These are phyloP conservation scores for Glutinoglossum americanum DNA, from an alignment of 495 filamentous ascomycete genomes.

Conservation along the genomic window DNA sequence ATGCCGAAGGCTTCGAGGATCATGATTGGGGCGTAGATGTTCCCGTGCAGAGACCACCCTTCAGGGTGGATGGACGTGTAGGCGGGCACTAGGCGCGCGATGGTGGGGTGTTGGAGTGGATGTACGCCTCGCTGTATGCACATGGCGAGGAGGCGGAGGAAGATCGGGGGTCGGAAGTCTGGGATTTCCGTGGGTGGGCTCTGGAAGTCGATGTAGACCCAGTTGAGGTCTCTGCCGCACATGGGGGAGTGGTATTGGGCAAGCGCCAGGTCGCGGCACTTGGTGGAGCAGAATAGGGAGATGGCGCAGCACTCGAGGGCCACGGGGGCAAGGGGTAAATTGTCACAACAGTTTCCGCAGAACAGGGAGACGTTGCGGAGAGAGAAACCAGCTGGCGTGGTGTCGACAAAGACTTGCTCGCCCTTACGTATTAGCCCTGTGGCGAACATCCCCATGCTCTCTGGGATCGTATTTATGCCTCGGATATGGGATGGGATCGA, in stretches of 20 bases:
- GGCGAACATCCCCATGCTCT: background rate
- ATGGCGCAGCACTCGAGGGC: constrained; percentile 40
- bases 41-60: constrained; percentile 11
- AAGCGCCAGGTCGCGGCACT: constrained; percentile 51
- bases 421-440: background rate
- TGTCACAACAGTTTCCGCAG: background rate
- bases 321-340: background rate
- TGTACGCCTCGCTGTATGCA: constrained; percentile 53
- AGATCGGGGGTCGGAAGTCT: constrained; percentile 23
- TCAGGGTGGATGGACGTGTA: constrained; percentile 32
- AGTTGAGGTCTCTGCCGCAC: constrained; percentile 66
- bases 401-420: background rate
- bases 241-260: constrained; percentile 61
- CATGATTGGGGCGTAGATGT: constrained; percentile 66
- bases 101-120: constrained; percentile 42
- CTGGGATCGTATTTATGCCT: background rate
- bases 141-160: constrained; percentile 70
- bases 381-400: background rate
- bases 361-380: too few species aligned
- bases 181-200: background rate
- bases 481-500: constrained; percentile 16
- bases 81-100: constrained; percentile 51
- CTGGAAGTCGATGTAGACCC: constrained; percentile 43
- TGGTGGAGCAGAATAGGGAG: constrained; percentile 67
- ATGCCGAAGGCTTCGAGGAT: constrained; percentile 79